Percentiles rank a stretch among this genome's conserved stretches.
These are phyloP conservation scores for Blechomonas ayalai DNA, from an alignment of 208 protist species.

Conservation along the genomic window DNA sequence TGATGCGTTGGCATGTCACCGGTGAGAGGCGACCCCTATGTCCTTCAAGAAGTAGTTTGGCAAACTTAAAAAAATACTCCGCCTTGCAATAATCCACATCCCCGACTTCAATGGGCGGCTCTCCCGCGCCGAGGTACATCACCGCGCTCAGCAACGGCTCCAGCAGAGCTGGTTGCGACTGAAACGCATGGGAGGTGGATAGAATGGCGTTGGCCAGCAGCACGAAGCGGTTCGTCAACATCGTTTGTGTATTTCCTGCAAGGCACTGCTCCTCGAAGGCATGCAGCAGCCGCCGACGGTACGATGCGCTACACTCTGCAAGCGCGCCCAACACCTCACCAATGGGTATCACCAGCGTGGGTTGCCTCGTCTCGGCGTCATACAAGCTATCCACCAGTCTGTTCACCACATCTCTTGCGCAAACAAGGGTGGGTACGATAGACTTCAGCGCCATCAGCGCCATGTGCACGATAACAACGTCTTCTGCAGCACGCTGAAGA, in stretches of 20 bases:
- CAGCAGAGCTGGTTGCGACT: constrained; percentile 7
- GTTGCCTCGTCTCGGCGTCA: constrained; percentile 18
- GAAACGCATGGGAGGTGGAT: constrained; percentile 1
- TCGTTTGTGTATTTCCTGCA: constrained; percentile 3
- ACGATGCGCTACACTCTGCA: constrained; percentile 7
- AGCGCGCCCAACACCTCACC: constrained; percentile 23
- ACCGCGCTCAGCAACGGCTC: constrained; percentile 14
- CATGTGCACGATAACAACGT: constrained; percentile 36
- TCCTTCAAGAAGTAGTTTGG: constrained; percentile 33
- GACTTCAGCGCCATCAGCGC: constrained; percentile 34
- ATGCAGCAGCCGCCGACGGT: constrained; percentile 5
- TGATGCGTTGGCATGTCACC: constrained; percentile 22
- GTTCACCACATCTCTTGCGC: constrained; percentile 30
- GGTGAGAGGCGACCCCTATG: constrained; percentile 26
- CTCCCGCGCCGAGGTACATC: constrained; percentile 11
- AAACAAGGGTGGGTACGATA: constrained; percentile 38
- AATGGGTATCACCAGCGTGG: constrained; percentile 16
- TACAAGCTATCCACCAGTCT: constrained; percentile 35
- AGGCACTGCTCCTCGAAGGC: constrained; percentile 1
- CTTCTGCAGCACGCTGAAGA: constrained; percentile 22
- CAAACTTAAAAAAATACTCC: constrained; percentile 55
- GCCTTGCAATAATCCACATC: constrained; percentile 32
- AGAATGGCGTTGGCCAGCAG: constrained; percentile 1
- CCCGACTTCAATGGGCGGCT: constrained; percentile 18
- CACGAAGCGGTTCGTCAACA: not conserved